Evolutionary conservation across 2,329 filamentous ascomycete genomes (phyloP).

Genomic region (Fusarium duplospermum): DNA sequence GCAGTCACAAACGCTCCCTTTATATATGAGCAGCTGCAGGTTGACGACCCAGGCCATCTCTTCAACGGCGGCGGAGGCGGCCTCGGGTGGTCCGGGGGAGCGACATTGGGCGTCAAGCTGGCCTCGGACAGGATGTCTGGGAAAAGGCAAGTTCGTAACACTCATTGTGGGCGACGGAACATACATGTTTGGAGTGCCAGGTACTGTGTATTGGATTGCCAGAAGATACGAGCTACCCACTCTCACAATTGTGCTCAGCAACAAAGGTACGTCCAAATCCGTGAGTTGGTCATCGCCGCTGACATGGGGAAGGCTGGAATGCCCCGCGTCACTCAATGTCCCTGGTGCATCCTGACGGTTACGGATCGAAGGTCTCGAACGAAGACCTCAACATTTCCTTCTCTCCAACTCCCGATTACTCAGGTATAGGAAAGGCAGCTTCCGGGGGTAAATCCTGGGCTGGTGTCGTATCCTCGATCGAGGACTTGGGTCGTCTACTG

Average conservation of each 20-base stretch:
- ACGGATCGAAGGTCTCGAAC: slow-evolving; percentile 63
- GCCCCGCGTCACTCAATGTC: slow-evolving; percentile 66
- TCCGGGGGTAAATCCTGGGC: slow-evolving; percentile 54
- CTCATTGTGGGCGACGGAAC: slow-evolving; percentile 64
- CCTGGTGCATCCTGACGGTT: slow-evolving; percentile 67
- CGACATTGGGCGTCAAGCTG: slow-evolving; percentile 78
- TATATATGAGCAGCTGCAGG: slow-evolving; percentile 76
- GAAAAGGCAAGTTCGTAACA: slow-evolving; percentile 56
- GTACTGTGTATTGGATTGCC: slow-evolving; percentile 62
- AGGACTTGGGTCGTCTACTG: not conserved
- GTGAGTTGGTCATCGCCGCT: slow-evolving; percentile 1
- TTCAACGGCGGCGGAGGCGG: slow-evolving; percentile 83
- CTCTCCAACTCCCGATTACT: slow-evolving; percentile 66
- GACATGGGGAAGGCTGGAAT: slow-evolving; percentile 61
- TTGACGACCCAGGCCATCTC: slow-evolving; percentile 75
- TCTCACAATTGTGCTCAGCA: slow-evolving; percentile 63
- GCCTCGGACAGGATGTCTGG: slow-evolving; percentile 56
- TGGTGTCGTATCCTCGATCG: not conserved
- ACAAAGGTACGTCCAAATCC: slow-evolving; percentile 50
- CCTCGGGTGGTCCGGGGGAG: slow-evolving; percentile 82
- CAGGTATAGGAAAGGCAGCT: slow-evolving; percentile 69
- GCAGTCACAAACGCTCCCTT: slow-evolving; percentile 76
- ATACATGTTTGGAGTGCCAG: slow-evolving; percentile 61
- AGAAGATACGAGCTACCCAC: slow-evolving; percentile 59
- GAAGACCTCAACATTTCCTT: slow-evolving; percentile 72